Evolutionary conservation across 1,284 basidiomycete species (phyloP), one percentile per base, ranked within the genome.

Genomic region (Trichosporon faecale): DNA sequence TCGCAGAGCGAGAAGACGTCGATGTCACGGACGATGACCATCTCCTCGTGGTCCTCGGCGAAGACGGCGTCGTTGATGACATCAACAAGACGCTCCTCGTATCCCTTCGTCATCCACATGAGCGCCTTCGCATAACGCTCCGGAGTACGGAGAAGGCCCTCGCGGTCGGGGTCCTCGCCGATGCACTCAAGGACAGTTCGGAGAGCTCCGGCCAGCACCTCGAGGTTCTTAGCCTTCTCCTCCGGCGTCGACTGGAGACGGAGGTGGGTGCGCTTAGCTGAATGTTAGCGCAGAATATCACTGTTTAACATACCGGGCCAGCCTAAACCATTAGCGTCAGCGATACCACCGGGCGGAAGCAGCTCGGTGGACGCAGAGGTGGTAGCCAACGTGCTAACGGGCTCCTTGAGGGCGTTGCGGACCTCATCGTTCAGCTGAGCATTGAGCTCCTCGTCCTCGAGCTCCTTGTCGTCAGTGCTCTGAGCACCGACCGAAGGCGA

Each of bases 61-160:
- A 99, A 99, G 52, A 99, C 90, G 66, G 97, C 97, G 86, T 98
- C 94, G 83, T 98, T 97, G 76, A 99, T 98, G 74, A 99, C 95
- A 81, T 99, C 96, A 92, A 84, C 70, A 73, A 99, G 84, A 74
- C 93, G 88, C 83, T 98, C 95, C 81, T 98, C 97, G 84, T 99
- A 99, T 2, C 97, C 97, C 79, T 92, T 91, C 40, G 97, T 99
- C 95, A 99, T 98, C 95, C 95, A 99, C 86, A 99, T 89, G 67
- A 99, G 86, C 31, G 97, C 95, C 83, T 99, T 93, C 33, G 95
- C 96, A 84, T 98, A 99, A 57, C 97, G 88, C 77, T 96, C 93
- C 16, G 97, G 97, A 0, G 97, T 99, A 75, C 91, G 89, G 64
- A 90, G 85, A 33, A 99, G 86, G 9, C 97, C 97, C 78, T 96